Base-by-base conservation (phyloP, 192 early-diverging fungal species). In the Entomortierella lignicola region DNA sequence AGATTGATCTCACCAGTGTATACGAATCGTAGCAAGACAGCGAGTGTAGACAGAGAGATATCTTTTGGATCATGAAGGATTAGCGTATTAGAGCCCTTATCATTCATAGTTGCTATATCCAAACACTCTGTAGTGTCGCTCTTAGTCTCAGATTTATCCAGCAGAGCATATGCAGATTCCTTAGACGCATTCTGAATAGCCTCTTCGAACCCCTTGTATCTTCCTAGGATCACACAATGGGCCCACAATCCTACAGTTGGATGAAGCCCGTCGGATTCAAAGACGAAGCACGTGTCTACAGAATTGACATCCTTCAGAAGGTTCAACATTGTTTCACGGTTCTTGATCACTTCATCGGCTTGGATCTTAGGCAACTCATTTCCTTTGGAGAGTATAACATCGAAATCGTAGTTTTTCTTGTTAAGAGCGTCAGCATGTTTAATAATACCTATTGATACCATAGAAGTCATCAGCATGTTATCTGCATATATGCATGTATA, bases 211-310 rank as follows among this genome's bases (percentile, higher is more conserved):
- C 8, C 4, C 18, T 69, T 60, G 48, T 44, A 60, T 3, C 26
- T 26, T 8, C 44, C 37, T 10, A 69, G 13, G 20, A 60, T 39
- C 10, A 37, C 23, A 13, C 50, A 47, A n/a, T 69, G 66, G 0
- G 57, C 57, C 66, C 66, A 69, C 5, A 69, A 25, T 5, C 66
- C 66, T 20, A 53, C 20, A 12, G 60, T 53, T 1, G 50, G 8
- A 25, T 60, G n/a, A 4, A 23, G 8, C 34, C 60, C 60, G 47
- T 60, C 57, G 5, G 57, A 69, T 0, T 31, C 15, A 17, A 69
- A 60, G 4, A 39, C n/a, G 37, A 69, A 60, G 48, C 66, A 69
- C 1, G 31, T 5, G 30, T 69, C 66, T 13, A 68, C 66, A 17
- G 55, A 37, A 30, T 48, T n/a, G 55, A 48, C 0, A 7, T 68